Conservation (phyloP, 257 asterid genomes). For the Asclepias syriaca region DNA sequence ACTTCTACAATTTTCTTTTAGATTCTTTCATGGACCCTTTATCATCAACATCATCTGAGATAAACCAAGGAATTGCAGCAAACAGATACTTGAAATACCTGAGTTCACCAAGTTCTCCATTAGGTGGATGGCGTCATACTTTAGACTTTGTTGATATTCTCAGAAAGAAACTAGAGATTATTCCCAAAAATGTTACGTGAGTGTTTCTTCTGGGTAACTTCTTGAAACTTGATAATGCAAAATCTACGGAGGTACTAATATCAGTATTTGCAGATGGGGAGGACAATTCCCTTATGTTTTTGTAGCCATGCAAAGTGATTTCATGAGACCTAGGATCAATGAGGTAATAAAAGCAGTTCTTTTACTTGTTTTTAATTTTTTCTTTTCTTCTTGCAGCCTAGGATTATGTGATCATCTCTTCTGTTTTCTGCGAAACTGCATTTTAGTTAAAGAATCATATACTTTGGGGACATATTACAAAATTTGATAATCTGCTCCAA, state of each 20-base stretch:
- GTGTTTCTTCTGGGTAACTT: slow-evolving; percentile 11
- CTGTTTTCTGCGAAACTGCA: no score
- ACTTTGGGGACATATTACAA: no score
- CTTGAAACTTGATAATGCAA: neutral
- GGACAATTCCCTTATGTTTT: slow-evolving; percentile 56
- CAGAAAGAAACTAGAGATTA: slow-evolving; percentile 59
- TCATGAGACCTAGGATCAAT: slow-evolving; percentile 79
- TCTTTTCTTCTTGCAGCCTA: no score
- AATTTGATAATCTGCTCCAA: no score
- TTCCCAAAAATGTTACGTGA: slow-evolving; percentile 57
- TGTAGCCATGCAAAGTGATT: slow-evolving; percentile 46
- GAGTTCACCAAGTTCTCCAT: slow-evolving; percentile 36
- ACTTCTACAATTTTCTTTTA: slow-evolving; percentile 83
- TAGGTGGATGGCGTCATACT: slow-evolving; percentile 22
- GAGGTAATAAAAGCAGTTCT: slow-evolving; percentile 46
- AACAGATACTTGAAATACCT: slow-evolving; percentile 61
- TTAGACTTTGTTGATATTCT: slow-evolving; percentile 7
- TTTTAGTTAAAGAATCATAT: no score
- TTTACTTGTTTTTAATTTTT: neutral
- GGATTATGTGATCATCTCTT: no score
- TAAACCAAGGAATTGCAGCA: slow-evolving; percentile 17
- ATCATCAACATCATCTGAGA: slow-evolving; percentile 46
- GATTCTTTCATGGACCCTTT: slow-evolving; percentile 70
- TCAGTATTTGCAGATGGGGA: slow-evolving; percentile 56
- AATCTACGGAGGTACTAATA: neutral